Conservation (phyloP, 2,329 filamentous ascomycete species). For the Pyrenophora tritici-repentis region DNA sequence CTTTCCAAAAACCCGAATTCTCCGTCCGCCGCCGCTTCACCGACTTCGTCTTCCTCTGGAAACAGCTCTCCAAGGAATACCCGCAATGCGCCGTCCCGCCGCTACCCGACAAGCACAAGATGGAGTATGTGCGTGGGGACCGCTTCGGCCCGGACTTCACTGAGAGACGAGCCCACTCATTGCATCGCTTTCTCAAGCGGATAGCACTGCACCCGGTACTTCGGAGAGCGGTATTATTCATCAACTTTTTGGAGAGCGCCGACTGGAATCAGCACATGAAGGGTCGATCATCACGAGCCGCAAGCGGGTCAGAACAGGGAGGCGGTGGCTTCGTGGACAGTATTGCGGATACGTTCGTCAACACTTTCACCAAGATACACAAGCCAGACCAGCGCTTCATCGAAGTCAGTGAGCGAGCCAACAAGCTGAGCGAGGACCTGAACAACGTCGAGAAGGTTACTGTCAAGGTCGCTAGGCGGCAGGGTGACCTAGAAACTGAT, state of each 20-base stretch:
- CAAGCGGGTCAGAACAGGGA: slow-evolving; percentile 48
- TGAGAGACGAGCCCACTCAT: slow-evolving; percentile 80
- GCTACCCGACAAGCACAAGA: slow-evolving; percentile 96
- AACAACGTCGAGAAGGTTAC: slow-evolving; percentile 95
- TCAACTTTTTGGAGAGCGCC: slow-evolving; percentile 86
- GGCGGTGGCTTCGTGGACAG: slow-evolving; percentile 84
- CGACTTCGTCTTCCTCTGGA: slow-evolving; percentile 96
- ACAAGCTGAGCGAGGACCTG: slow-evolving; percentile 90
- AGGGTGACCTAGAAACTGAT: slow-evolving; percentile 85
- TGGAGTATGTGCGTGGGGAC: slow-evolving; percentile 97
- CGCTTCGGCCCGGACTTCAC: slow-evolving; percentile 95
- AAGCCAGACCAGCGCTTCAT: slow-evolving; percentile 94
- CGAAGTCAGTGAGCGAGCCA: slow-evolving; percentile 87
- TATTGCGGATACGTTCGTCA: slow-evolving; percentile 94
- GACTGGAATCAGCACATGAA: slow-evolving; percentile 99
- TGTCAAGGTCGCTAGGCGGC: slow-evolving; percentile 82
- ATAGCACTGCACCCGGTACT: slow-evolving; percentile 87
- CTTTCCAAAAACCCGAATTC: slow-evolving; percentile 82
- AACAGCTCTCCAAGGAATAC: slow-evolving; percentile 84
- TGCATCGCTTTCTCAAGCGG: slow-evolving; percentile 88
- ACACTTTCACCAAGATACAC: slow-evolving; percentile 95
- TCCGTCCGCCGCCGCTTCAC: slow-evolving; percentile 89
- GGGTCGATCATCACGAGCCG: slow-evolving; percentile 69
- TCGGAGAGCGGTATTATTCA: slow-evolving; percentile 78
- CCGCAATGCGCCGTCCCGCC: slow-evolving; percentile 92